A percentile compares a stretch with the other conserved stretches of the same genome.
These are phyloP conservation scores for Dactylella cylindrospora DNA, from an alignment of 2,329 filamentous ascomycete genomes.

Conservation along the genomic window DNA sequence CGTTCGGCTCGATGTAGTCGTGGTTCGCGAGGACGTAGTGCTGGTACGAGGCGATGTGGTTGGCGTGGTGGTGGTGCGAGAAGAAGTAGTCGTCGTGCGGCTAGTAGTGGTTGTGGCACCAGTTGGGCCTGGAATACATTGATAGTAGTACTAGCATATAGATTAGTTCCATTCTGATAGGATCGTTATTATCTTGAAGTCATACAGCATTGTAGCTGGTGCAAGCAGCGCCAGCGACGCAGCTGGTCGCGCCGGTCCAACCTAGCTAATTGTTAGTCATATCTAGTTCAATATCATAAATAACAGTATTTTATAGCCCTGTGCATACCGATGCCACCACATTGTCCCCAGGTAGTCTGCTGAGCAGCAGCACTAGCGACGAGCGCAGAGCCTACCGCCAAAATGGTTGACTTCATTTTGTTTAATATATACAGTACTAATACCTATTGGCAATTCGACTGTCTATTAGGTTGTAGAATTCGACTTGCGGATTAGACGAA, in stretches of 20 bases:
- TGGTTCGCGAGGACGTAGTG: constrained; percentile 1
- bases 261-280: constrained; percentile 6
- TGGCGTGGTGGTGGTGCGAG: constrained; percentile 8
- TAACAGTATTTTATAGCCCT: neutral
- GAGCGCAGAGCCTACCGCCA: constrained; percentile 31
- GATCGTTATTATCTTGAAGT: no score
- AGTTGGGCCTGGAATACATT: constrained; percentile 40
- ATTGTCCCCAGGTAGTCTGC: constrained; percentile 44
- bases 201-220: constrained; percentile 37
- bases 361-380: constrained; percentile 37
- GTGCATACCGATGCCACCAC: constrained; percentile 41
- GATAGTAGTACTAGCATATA: constrained; percentile 45
- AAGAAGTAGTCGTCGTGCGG: constrained; percentile 16
- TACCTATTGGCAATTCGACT: no score
- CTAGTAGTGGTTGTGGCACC: constrained; percentile 34
- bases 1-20: constrained; percentile 1
- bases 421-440: neutral
- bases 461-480: no score
- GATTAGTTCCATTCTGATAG: no score
- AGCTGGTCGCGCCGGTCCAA: constrained; percentile 39
- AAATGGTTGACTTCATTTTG: constrained; percentile 39
- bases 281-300: neutral
- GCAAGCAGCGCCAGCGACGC: constrained; percentile 41
- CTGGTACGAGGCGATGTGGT: constrained; percentile 4
- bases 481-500: no score